Evolutionary conservation across 2,329 filamentous ascomycete genomes (phyloP), one percentile per base, ranked within the genome.

Genomic region (Septoria linicola): DNA sequence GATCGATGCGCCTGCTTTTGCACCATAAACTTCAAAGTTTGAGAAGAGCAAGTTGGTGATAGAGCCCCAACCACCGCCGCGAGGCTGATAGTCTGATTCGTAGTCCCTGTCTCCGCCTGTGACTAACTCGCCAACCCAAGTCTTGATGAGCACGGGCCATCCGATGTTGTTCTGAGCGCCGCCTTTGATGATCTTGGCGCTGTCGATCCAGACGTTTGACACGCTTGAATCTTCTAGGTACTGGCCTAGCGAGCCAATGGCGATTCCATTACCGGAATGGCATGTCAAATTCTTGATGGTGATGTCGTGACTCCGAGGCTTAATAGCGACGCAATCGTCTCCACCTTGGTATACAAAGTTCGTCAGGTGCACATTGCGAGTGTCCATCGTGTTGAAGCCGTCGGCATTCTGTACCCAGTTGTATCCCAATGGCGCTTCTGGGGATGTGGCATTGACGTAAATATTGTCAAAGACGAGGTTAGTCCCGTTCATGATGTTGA

Each of bases 241-340:
- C 58, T 81, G 79, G 2, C 78, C 78, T 1, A 81, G 67, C 54
- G 71, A 75, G 1, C 79, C 79, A 32, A 74, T 72, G 3, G 79
- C 78, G 21, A 73, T 72, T 44, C 73, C 73, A 53, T 81, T 81
- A 2, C 78, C 78, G 10, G 76, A 75, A 35, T 72, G 71, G 49
- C 81, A 87, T 53, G 71, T 73, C 5, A 74, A 59, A 63, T 80
- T 85, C 49, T 78, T 74, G 49, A 76, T 67, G 30, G 71, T 68
- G 54, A 79, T 75, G 59, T 84, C 82, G 67, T 81, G 76, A 51
- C 81, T 82, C 68, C 85, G 76, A 35, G 78, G 74, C 68, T 87
- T 88, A 54, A 76, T 73, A 34, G 78, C 77, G 20, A 82, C 77
- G 67, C 85, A 89, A 49, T 79, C 70, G 63, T 77, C 84, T 60